Evolutionary conservation across 1,284 basidiomycete species (phyloP).

Genomic region (Ceraceosorus bombacis): DNA sequence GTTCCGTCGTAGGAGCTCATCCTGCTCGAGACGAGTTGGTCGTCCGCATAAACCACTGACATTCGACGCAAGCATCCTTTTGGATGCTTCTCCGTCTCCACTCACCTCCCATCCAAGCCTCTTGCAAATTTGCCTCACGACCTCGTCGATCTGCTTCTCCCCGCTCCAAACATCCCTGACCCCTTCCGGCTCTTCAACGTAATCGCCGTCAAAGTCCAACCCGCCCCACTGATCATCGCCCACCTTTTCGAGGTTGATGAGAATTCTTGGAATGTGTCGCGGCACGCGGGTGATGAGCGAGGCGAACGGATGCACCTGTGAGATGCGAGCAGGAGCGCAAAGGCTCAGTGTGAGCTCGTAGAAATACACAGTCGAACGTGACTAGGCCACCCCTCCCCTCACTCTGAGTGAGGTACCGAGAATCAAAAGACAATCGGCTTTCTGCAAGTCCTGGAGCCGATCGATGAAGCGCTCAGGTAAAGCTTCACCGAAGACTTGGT

Average conservation of each 20-base stretch:
- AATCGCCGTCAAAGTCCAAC: slow-evolving; percentile 37
- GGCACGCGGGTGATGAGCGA: slow-evolving; percentile 52
- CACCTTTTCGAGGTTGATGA: slow-evolving; percentile 56
- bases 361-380: not conserved
- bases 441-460: slow-evolving; percentile 49
- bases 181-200: slow-evolving; percentile 9
- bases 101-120: slow-evolving; percentile 10
- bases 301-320: slow-evolving; percentile 55
- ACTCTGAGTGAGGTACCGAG: slow-evolving; percentile 73
- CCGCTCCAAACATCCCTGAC: slow-evolving; percentile 33
- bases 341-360: not conserved
- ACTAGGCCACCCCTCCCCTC: slow-evolving; percentile 48
- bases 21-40: not conserved
- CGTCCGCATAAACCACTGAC: not conserved
- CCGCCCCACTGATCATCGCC: slow-evolving; percentile 49
- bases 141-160: slow-evolving; percentile 30
- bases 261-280: slow-evolving; percentile 50
- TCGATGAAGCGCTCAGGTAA: slow-evolving; percentile 42
- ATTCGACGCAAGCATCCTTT: not conserved
- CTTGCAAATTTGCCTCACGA: not conserved
- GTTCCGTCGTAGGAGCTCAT: not conserved
- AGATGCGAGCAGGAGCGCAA: not conserved
- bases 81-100: not conserved
- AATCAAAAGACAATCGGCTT: slow-evolving; percentile 77
- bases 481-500: slow-evolving; percentile 42